Evolutionary conservation across 2,329 filamentous ascomycete genomes (phyloP), one percentile per base, ranked within the genome.

Genomic region (Rugonectria rugulosa): DNA sequence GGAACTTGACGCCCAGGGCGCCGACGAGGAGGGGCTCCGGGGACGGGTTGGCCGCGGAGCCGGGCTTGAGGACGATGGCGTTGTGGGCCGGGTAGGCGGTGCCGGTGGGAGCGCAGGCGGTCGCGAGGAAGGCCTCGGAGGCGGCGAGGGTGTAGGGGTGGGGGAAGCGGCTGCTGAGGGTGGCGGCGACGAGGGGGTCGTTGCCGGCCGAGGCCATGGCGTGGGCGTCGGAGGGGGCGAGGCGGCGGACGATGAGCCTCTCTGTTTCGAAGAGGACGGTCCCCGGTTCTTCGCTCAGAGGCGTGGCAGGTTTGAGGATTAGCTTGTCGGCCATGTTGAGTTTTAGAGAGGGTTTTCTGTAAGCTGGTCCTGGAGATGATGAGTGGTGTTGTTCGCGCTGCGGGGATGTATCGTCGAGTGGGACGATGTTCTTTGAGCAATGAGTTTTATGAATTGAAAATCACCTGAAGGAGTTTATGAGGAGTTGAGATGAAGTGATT

Each of bases 111-210:
- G 58, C 50, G n/a, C 32, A 49, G 41, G 43, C 56, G 19, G 54
- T 53, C 31, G 53, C 48, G 57, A 81, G 71, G 65, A 74, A 80
- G n/a, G 12, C 34, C 17, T 75, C 60, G 2, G 78, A 77, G 43
- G 75, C 67, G 7, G 70, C 67, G 8, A 75, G 60, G 0, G 72
- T 76, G 67, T 82, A 83, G 0, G 81, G 81, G 9, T 60, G 64
- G 3, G 80, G 78, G 53, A 82, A 83, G 34, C 68, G 59, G 62
- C 79, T 69, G 53, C 76, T 74, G 73, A 84, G 73, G 61, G 69
- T 72, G 10, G 50, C 56, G 1, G 69, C 61, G 4, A 83, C 67
- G 17, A 72, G 58, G 9, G 66, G 64, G 56, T 77, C 70, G 68
- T 82, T 73, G 51, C 70, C 77, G 1, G 68, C 71, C 4, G 49